A percentile compares a stretch with the other conserved stretches of the same genome.
phyloP scores from a whole-genome alignment of 2,329 filamentous ascomycete genomes.

The Venturia effusa region DNA sequence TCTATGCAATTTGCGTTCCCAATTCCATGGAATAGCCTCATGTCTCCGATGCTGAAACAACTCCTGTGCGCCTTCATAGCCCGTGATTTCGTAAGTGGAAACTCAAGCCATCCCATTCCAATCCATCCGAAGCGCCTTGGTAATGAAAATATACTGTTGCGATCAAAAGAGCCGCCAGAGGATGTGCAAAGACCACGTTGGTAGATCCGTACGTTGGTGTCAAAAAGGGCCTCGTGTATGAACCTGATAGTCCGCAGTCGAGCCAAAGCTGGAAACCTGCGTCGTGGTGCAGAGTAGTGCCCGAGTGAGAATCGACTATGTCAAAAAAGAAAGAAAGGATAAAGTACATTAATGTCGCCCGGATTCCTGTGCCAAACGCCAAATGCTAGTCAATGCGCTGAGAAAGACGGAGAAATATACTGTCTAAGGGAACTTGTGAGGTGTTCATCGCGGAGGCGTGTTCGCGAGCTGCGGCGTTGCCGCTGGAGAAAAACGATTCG shows the following conservation, averaged over 20 bases:
- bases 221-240: background rate
- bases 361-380: background rate
- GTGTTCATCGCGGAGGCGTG: slow-evolving; percentile 2
- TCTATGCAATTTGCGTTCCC: slow-evolving; percentile 4
- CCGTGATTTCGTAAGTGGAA: slow-evolving; percentile 2
- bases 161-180: background rate
- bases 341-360: background rate
- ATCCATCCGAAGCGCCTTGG: background rate
- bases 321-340: background rate
- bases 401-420: background rate
- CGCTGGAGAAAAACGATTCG: background rate
- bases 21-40: background rate
- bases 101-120: background rate
- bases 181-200: background rate
- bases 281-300: background rate
- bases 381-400: background rate
- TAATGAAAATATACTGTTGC: background rate
- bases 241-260: background rate
- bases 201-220: background rate
- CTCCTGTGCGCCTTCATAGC: background rate
- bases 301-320: background rate
- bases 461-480: background rate
- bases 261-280: background rate
- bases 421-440: background rate
- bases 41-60: background rate